Base-by-base conservation (phyloP, 345 rosid genomes). In the Rhizophora apiculata region DNA sequence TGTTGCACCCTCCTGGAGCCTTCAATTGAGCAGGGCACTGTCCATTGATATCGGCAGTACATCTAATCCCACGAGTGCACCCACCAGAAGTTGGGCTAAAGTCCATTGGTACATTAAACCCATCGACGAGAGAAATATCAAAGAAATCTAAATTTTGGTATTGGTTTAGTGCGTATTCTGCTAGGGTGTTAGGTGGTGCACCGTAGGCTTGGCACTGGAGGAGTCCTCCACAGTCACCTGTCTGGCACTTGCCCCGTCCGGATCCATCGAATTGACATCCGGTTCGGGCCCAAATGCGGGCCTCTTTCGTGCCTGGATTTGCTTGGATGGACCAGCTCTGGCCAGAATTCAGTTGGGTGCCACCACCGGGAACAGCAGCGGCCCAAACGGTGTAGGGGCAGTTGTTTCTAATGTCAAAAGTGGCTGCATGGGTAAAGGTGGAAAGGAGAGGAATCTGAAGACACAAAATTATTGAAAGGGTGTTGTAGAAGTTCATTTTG, bases 101-200 rank as follows among this genome's bases (percentile, higher is more conserved):
- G 10, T 77, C 77, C 73, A 63, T 64, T 0, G 80, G 80, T 22
- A 77, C 53, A 22, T 77, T 77, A 52, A 72, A 77, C 27, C 81
- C 81, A 6, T 31, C 55, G 2, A 77, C 37, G 10, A 68, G 16
- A 8, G 73, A 68, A n/a, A 77, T 31, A n/a, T 72, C 73, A 34
- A 58, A 49, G 32, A 24, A 51, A 24, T 60, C 71, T 24, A 24
- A 24, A 24, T 24, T 24, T 24, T 24, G 24, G 24, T 24, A 24
- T 24, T 24, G 24, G 24, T 24, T 24, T 24, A 24, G 37, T 3
- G 66, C 0, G 39, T 62, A 76, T 39, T 76, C 70, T 0, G 59
- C 76, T 16, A 72, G 15, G 8, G 76, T 76, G n/a, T 11, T 15
- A 2, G 80, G 76, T 0, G 51, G 46, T 0, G 5, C 0, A 2